Evolutionary conservation across 768 basidiomycete genomes (phyloP).

Genomic region (Mycena amicta): DNA sequence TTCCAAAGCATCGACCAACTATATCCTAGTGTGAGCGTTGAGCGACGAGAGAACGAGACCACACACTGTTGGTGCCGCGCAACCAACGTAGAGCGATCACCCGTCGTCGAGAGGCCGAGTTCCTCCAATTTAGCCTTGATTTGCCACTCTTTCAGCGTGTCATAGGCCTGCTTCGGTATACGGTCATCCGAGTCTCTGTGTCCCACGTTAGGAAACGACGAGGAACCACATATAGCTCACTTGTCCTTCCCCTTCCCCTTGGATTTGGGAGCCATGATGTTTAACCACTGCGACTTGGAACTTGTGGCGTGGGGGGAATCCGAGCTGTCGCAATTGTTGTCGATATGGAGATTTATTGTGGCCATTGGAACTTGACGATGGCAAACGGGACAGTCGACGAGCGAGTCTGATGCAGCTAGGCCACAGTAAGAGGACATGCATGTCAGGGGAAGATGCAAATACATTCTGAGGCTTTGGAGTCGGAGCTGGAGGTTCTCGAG

Average conservation of each 20-base stretch:
- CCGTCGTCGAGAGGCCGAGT: conserved; percentile 51
- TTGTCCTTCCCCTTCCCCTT: conserved; percentile 48
- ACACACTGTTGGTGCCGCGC: conserved; percentile 62
- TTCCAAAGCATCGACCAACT: conserved; percentile 76
- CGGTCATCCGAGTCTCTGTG: conserved; percentile 38
- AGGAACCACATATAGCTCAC: conserved; percentile 20
- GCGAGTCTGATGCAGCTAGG: conserved; percentile 37
- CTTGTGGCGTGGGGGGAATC: conserved; percentile 27
- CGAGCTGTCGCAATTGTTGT: conserved; percentile 54
- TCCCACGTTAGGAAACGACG: conserved; percentile 17
- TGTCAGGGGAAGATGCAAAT: neutral
- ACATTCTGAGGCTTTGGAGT: neutral
- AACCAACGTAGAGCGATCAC: conserved; percentile 54
- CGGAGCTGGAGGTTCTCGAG: conserved; percentile 16
- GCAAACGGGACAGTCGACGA: conserved; percentile 69
- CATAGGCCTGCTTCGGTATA: conserved; percentile 68
- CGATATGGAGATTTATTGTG: conserved; percentile 67
- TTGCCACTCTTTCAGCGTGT: conserved; percentile 61
- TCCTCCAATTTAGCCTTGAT: conserved; percentile 58
- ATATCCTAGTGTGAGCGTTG: conserved; percentile 1
- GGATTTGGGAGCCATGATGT: conserved; percentile 40
- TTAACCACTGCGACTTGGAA: conserved; percentile 45
- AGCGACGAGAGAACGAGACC: neutral
- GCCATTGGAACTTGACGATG: conserved; percentile 43
- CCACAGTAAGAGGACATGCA: neutral